phyloP scores from a whole-genome alignment of 179 eudicot species.

The Silene vulgaris region DNA sequence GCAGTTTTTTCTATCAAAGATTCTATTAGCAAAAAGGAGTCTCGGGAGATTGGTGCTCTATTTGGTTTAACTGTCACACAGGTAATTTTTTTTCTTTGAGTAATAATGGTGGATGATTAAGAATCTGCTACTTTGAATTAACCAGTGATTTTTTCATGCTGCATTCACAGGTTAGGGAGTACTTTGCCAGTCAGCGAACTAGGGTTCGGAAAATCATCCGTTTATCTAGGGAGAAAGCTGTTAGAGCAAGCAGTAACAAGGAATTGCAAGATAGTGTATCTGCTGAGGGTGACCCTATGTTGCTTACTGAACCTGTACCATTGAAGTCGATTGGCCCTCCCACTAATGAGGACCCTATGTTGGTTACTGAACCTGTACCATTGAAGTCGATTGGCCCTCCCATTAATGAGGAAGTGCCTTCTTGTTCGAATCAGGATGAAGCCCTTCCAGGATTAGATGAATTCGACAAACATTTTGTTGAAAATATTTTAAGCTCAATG shows the following conservation, averaged over 20 bases:
- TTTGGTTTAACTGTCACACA: constrained; percentile 89
- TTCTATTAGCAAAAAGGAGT: constrained; percentile 75
- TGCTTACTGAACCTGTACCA: constrained; percentile 51
- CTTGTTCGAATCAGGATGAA: constrained; percentile 59
- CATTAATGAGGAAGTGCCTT: constrained; percentile 51
- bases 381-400: constrained; percentile 50
- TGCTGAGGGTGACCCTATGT: constrained; percentile 34
- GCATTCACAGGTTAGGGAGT: constrained; percentile 61
- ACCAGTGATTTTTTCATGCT: constrained; percentile 4
- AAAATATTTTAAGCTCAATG: constrained; percentile 64
- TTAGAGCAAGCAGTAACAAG: constrained; percentile 28
- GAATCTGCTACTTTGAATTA: constrained; percentile 7
- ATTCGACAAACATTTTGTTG: constrained; percentile 55
- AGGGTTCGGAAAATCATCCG: constrained; percentile 73
- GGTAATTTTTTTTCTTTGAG: constrained; percentile 36
- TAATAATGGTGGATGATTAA: not conserved
- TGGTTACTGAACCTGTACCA: constrained; percentile 54
- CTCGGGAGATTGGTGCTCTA: constrained; percentile 79
- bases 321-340: constrained; percentile 50
- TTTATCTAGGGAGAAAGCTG: constrained; percentile 65
- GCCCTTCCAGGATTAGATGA: constrained; percentile 52
- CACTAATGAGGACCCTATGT: constrained; percentile 40
- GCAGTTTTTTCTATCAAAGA: constrained; percentile 80
- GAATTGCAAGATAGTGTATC: constrained; percentile 40
- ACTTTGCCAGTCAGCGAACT: constrained; percentile 65